Conservation (phyloP, 257 asterid genomes). For the Capsicum chinense region DNA sequence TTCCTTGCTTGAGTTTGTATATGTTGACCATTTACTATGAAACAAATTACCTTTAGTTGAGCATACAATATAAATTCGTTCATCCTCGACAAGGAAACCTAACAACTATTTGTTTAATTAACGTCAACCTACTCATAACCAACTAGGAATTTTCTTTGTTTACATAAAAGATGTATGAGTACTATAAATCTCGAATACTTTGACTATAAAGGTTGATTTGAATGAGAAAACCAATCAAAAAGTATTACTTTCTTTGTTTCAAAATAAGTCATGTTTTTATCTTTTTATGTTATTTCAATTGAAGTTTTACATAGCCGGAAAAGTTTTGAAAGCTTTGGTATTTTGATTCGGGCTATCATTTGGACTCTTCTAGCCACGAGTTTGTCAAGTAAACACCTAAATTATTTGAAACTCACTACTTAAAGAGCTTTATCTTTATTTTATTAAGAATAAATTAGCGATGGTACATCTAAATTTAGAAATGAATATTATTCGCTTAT, state of each 20-base stretch:
- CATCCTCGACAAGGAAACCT: slow-evolving; percentile 1
- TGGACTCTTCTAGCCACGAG: too few relatives aligned
- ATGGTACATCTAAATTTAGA: too few relatives aligned
- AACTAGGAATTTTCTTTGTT: slow-evolving; percentile 18
- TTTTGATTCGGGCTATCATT: too few relatives aligned
- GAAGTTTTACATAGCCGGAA: too few relatives aligned
- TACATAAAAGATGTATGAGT: neutral
- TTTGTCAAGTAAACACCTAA: too few relatives aligned
- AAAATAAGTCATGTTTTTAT: too few relatives aligned
- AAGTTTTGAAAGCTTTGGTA: too few relatives aligned
- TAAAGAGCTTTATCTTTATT: too few relatives aligned
- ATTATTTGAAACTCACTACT: too few relatives aligned
- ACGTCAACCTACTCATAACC: neutral
- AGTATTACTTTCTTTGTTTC: neutral
- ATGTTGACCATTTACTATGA: neutral
- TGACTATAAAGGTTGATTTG: neutral
- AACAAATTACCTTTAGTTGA: slow-evolving; percentile 17
- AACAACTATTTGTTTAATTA: neutral
- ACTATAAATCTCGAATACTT: neutral
- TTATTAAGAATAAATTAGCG: too few relatives aligned
- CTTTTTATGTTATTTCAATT: too few relatives aligned
- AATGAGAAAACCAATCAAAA: neutral
- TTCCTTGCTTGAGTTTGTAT: slow-evolving; percentile 8
- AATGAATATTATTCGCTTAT: too few relatives aligned
- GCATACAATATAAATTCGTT: neutral